Percentiles rank a stretch among this genome's conserved stretches.
phyloP scores from a whole-genome alignment of 768 basidiomycete species.

The Lactarius evosmus region DNA sequence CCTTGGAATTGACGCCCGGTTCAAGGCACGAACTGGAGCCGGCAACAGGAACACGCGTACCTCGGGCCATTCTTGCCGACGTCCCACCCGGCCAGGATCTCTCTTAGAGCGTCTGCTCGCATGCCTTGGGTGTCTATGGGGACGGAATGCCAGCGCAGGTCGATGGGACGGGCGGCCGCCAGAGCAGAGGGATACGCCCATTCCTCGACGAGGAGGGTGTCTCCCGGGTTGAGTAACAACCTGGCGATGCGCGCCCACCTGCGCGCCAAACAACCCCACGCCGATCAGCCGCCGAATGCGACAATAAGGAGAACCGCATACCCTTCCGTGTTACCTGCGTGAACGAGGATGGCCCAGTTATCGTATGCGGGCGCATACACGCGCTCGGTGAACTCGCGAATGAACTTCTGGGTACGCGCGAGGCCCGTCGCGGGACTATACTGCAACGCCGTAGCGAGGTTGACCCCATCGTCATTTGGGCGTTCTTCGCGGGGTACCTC shows the following conservation, averaged over 20 bases:
- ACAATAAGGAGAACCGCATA: slow-evolving; percentile 13
- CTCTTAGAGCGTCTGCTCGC: slow-evolving; percentile 54
- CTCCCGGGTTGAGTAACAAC: slow-evolving; percentile 66
- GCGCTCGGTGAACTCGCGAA: slow-evolving; percentile 52
- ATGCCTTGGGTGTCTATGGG: slow-evolving; percentile 73
- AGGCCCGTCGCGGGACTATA: slow-evolving; percentile 57
- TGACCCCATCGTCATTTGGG: slow-evolving; percentile 45
- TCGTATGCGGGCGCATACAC: slow-evolving; percentile 59
- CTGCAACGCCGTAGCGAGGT: slow-evolving; percentile 65
- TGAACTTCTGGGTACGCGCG: slow-evolving; percentile 52
- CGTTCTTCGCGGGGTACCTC: slow-evolving; percentile 60
- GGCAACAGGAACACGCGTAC: neutral
- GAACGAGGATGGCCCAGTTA: slow-evolving; percentile 54
- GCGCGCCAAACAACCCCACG: too few species aligned
- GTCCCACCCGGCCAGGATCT: slow-evolving; percentile 65
- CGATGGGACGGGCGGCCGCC: slow-evolving; percentile 36
- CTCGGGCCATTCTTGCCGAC: slow-evolving; percentile 29
- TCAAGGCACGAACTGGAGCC: neutral
- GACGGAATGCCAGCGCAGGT: slow-evolving; percentile 50
- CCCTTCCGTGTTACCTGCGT: slow-evolving; percentile 72
- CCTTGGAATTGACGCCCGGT: slow-evolving; percentile 34
- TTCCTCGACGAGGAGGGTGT: slow-evolving; percentile 56
- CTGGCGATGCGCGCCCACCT: slow-evolving; percentile 55
- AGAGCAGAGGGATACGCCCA: slow-evolving; percentile 73
- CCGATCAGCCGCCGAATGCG: neutral